Evolutionary conservation across 352 stramenopile genomes (phyloP), one percentile per base, ranked within the genome.

Genomic region (Phytophthora multivora): DNA sequence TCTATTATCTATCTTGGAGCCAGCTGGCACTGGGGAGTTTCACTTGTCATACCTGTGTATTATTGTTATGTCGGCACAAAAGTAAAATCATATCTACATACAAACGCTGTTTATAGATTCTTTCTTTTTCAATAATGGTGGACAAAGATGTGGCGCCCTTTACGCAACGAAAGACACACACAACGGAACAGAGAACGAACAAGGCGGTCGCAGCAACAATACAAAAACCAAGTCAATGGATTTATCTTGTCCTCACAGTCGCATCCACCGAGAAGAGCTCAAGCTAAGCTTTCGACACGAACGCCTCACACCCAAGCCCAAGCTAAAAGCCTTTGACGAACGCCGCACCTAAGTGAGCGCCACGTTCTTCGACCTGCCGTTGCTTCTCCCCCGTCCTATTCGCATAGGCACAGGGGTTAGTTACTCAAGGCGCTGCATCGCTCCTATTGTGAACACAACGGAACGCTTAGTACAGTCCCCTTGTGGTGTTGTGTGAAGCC

Each of bases 171-270:
- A 69, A 51, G 48, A 58, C 48, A 40, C 38, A 49, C 49, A 60
- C 52, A 73, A 64, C 49, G 53, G 46, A 68, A 68, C 59, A 68
- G 39, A 63, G 57, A 66, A 49, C 56, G 30, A 67, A 67, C 63
- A 66, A 55, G 35, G 53, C 47, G 45, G 36, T 51, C 60, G 33
- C 40, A 64, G 61, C 51, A 72, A 69, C 59, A 69, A 73, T 69
- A 73, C 52, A 66, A 73, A 63, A 8, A 7, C n/a, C 51, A 52
- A 63, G 39, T 67, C 19, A 46, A 60, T 3, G 28, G 8, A 33
- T 33, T 33, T 33, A 15, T 33, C 28, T 33, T 30, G 8, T 30
- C 15, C 19, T 47, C 61, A 69, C 33, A 48, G 25, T 31, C 25
- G 35, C 56, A 62, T 70, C 49, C 56, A 49, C 55, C 23, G 6